These are phyloP conservation scores for Grifola frondosa DNA, from an alignment of 1,284 basidiomycete genomes.

Conservation along the genomic window DNA sequence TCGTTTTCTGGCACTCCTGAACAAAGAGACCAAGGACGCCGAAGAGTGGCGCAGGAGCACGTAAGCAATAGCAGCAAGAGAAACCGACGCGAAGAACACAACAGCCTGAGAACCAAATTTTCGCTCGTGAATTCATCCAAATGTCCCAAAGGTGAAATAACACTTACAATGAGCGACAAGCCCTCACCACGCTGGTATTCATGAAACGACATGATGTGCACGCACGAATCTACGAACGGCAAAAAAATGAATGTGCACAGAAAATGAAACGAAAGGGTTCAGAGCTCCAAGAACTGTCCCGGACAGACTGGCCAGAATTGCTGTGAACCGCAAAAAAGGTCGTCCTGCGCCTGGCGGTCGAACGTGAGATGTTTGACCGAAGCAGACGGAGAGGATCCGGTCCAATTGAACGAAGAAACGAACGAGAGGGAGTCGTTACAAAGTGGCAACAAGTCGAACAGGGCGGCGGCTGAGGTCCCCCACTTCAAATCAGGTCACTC, in stretches of 20 bases:
- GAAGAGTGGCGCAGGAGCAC: slow-evolving; percentile 46
- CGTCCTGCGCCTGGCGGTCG: slow-evolving; percentile 36
- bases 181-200: slow-evolving; percentile 32
- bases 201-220: slow-evolving; percentile 22
- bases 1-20: slow-evolving; percentile 18
- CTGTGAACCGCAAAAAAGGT: slow-evolving; percentile 30
- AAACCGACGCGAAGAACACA: slow-evolving; percentile 52
- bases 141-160: background rate
- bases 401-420: slow-evolving; percentile 36
- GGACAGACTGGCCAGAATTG: slow-evolving; percentile 33
- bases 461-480: no score
- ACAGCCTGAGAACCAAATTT: slow-evolving; percentile 38
- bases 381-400: slow-evolving; percentile 44
- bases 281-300: slow-evolving; percentile 31
- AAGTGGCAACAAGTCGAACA: no score
- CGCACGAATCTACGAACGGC: slow-evolving; percentile 6
- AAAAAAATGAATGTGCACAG: slow-evolving; percentile 15
- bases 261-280: slow-evolving; percentile 19
- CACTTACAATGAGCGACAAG: slow-evolving; percentile 47
- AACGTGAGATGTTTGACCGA: slow-evolving; percentile 33
- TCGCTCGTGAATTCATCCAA: background rate
- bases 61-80: slow-evolving; percentile 47
- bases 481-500: no score
- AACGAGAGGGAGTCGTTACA: slow-evolving; percentile 9
- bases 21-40: slow-evolving; percentile 35